Evolutionary conservation across 139 green algal species (phyloP).

Genomic region (Ettlia oleoabundans): DNA sequence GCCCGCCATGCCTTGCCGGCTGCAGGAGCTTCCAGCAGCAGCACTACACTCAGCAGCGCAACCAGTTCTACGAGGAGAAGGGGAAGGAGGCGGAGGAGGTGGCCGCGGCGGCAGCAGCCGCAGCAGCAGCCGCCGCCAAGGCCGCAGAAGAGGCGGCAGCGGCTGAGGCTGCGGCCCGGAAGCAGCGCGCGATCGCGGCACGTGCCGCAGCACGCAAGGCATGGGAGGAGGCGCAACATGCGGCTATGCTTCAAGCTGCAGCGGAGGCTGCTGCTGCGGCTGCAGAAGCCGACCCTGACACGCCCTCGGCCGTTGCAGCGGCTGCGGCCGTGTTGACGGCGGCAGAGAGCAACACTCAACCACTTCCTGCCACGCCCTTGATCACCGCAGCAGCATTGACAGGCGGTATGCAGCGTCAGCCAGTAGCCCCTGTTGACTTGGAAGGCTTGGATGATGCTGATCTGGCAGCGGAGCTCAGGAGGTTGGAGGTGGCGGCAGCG

Average conservation of each 20-base stretch:
- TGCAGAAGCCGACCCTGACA: background rate
- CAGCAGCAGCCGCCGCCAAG: background rate
- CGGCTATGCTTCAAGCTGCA: background rate
- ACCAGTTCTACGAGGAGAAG: conserved; percentile 24
- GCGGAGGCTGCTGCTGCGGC: conserved; percentile 1
- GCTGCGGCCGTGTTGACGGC: background rate
- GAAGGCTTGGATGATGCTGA: background rate
- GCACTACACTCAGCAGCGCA: conserved; percentile 33
- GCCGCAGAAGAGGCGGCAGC: conserved; percentile 16
- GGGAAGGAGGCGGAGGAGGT: conserved; percentile 14
- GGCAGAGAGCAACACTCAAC: too few species aligned
- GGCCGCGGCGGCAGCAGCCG: background rate
- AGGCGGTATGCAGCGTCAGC: background rate
- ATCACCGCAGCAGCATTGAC: too few species aligned
- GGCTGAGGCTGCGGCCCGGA: background rate
- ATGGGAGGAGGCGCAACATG: background rate
- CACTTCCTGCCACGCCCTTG: too few species aligned
- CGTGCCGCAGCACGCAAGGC: background rate
- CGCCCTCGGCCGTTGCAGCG: background rate
- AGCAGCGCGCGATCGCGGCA: background rate
- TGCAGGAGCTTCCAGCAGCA: conserved; percentile 29
- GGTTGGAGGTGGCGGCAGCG: conserved; percentile 13
- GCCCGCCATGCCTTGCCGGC: background rate
- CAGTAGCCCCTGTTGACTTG: background rate
- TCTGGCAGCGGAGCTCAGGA: background rate